Conservation (phyloP, 2,329 filamentous ascomycete species). For the Colletotrichum cordylinicola region DNA sequence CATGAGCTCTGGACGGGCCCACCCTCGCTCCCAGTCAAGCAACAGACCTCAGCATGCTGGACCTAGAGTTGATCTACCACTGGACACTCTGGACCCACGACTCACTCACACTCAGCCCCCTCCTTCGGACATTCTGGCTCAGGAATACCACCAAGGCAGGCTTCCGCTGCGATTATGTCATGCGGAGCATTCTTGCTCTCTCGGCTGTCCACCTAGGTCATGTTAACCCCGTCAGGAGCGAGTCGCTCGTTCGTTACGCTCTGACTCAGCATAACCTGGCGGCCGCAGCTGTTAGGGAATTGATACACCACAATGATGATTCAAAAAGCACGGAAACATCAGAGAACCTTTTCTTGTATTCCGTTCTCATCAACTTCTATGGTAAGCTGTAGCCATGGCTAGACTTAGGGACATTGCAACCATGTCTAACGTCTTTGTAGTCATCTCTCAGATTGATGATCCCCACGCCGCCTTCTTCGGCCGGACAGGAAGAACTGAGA, state of each 20-base stretch:
- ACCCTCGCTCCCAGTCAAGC: background rate
- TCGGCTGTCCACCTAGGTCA: slow-evolving; percentile 54
- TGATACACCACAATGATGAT: background rate
- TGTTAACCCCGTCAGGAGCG: slow-evolving; percentile 12
- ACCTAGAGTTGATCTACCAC: slow-evolving; percentile 59
- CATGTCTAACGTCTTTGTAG: background rate
- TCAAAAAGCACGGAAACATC: background rate
- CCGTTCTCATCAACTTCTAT: background rate
- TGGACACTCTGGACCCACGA: slow-evolving; percentile 52
- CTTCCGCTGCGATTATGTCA: slow-evolving; percentile 50
- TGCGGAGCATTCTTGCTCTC: slow-evolving; percentile 53
- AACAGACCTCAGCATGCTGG: slow-evolving; percentile 40
- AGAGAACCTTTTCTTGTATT: background rate
- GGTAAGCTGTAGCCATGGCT: background rate
- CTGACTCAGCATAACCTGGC: background rate
- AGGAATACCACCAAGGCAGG: slow-evolving; percentile 50
- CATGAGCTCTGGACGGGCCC: background rate
- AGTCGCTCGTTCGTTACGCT: background rate
- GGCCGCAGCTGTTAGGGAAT: background rate
- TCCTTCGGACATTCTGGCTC: slow-evolving; percentile 50
- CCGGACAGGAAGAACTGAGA: background rate
- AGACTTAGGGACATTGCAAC: background rate
- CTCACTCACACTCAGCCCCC: slow-evolving; percentile 47
- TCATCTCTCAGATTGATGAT: background rate
- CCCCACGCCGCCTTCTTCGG: background rate